Evolutionary conservation across 2,329 filamentous ascomycete species (phyloP).

Genomic region (Bipolaris zeicola): DNA sequence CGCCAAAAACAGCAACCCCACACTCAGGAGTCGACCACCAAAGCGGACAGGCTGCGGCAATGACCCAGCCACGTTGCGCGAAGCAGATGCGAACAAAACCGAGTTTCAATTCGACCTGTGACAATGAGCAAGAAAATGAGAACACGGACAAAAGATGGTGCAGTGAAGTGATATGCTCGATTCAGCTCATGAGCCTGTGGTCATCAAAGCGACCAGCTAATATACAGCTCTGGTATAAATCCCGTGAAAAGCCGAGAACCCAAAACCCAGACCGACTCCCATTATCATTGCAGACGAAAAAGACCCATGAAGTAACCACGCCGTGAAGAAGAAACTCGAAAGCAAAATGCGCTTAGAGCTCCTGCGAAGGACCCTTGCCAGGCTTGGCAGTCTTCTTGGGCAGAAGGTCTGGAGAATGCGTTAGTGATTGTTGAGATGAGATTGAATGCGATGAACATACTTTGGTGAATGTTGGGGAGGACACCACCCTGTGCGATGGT

Average conservation of each 20-base stretch:
- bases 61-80: not conserved
- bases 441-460: conserved; percentile 66
- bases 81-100: not conserved
- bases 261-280: conserved; percentile 67
- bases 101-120: not conserved
- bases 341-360: conserved; percentile 71
- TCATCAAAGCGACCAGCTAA: conserved; percentile 61
- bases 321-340: conserved; percentile 49
- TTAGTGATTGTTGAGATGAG: conserved; percentile 47
- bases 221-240: conserved; percentile 64
- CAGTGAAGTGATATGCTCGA: conserved; percentile 44
- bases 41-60: not conserved
- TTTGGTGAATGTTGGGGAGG: conserved; percentile 95
- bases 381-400: conserved; percentile 99
- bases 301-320: conserved; percentile 58
- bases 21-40: too few species aligned
- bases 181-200: conserved; percentile 54
- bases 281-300: conserved; percentile 75
- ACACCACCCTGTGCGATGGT: conserved; percentile 98
- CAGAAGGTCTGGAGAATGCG: conserved; percentile 74
- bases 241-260: conserved; percentile 59
- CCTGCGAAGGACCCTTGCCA: conserved; percentile 90
- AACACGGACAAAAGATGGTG: not conserved
- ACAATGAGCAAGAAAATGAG: not conserved
- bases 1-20: too few species aligned